Evolutionary conservation across 768 basidiomycete genomes (phyloP).

Genomic region (Panaeolus cyanescens): DNA sequence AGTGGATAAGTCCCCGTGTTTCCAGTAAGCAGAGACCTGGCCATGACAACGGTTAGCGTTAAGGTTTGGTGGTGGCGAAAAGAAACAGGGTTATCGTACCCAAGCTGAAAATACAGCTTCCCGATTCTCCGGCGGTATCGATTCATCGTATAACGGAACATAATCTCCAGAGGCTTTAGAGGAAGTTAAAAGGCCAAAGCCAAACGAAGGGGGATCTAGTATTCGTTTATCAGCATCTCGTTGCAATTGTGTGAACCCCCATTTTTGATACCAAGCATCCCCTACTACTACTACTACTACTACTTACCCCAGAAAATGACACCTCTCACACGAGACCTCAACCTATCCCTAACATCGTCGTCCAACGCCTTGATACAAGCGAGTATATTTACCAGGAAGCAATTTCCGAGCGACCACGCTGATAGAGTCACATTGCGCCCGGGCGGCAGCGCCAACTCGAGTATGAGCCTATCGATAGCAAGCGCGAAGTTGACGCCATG

Average conservation of each 20-base stretch:
- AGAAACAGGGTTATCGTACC: constrained; percentile 6
- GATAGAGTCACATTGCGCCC: constrained; percentile 17
- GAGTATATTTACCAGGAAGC: constrained; percentile 23
- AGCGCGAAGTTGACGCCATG: constrained; percentile 30
- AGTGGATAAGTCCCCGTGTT: not conserved
- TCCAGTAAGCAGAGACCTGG: not conserved
- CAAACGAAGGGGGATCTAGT: constrained; percentile 22
- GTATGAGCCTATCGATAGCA: constrained; percentile 26
- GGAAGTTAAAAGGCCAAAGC: too few species aligned
- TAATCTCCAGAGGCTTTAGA: constrained; percentile 17
- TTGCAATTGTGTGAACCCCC: too few species aligned
- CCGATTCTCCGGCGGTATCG: constrained; percentile 16
- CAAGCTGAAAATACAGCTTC: constrained; percentile 20
- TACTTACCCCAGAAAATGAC: constrained; percentile 19
- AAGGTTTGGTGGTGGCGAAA: not conserved
- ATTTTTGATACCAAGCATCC: too few species aligned
- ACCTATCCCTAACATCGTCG: constrained; percentile 11
- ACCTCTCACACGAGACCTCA: constrained; percentile 9
- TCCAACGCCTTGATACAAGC: constrained; percentile 20
- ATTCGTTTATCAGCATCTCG: not conserved
- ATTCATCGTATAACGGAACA: constrained; percentile 24
- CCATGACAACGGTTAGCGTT: too few species aligned
- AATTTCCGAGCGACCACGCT: constrained; percentile 32
- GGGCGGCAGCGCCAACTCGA: constrained; percentile 2
- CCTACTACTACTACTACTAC: too few species aligned